Conservation (phyloP, 1,284 basidiomycete genomes). For the Ganoderma lingzhi region DNA sequence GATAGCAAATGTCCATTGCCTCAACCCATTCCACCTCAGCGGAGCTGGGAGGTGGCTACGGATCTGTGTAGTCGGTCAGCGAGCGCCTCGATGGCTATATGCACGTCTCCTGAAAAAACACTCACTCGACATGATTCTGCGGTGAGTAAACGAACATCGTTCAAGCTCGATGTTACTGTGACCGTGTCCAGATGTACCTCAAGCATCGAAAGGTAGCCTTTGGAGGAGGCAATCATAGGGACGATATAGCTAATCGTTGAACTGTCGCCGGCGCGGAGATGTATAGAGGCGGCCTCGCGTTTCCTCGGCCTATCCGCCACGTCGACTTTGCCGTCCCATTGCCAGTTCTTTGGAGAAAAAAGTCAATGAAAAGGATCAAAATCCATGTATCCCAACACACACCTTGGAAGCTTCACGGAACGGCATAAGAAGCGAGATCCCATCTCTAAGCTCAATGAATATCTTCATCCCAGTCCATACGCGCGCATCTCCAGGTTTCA, state of each 20-base stretch:
- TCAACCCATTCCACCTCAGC: conserved; percentile 71
- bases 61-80: conserved; percentile 50
- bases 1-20: conserved; percentile 81
- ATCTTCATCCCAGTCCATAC: conserved; percentile 82
- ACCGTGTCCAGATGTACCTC: conserved; percentile 86
- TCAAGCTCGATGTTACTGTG: conserved; percentile 84
- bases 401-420: conserved; percentile 90
- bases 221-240: conserved; percentile 77
- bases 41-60: conserved; percentile 73
- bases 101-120: neutral
- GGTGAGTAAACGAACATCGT: conserved; percentile 80
- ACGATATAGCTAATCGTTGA: conserved; percentile 87
- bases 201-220: conserved; percentile 81
- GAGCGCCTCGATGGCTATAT: too few species aligned
- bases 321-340: conserved; percentile 73
- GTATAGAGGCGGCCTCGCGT: conserved; percentile 77
- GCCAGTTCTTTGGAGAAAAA: conserved; percentile 71
- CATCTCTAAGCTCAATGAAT: conserved; percentile 81
- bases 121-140: conserved; percentile 81
- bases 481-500: conserved; percentile 82
- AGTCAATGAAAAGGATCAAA: conserved; percentile 4
- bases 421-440: conserved; percentile 81
- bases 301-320: conserved; percentile 58
- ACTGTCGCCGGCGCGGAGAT: conserved; percentile 77
- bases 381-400: conserved; percentile 4